Conservation (phyloP, 2,329 filamentous ascomycete species). For the Ophiosphaerella korrae region DNA sequence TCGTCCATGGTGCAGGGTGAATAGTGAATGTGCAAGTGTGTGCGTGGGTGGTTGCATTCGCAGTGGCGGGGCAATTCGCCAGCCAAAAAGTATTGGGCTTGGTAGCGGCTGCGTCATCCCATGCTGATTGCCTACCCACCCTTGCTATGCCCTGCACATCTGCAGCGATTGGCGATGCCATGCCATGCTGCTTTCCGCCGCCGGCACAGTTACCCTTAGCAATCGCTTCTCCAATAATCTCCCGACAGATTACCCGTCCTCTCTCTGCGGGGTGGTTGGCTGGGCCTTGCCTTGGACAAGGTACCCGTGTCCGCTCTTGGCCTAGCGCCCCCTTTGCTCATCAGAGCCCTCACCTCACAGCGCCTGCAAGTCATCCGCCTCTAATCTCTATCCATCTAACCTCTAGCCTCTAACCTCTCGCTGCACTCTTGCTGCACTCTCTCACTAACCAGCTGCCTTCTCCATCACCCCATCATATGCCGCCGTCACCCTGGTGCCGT, state of each 20-base stretch:
- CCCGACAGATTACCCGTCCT: slow-evolving; percentile 28
- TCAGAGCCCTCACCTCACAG: neutral
- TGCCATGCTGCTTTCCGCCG: slow-evolving; percentile 8
- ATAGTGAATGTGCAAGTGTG: neutral
- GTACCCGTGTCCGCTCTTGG: slow-evolving; percentile 1
- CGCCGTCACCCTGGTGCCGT: neutral
- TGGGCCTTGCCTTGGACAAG: slow-evolving; percentile 11
- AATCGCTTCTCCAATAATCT: slow-evolving; percentile 23
- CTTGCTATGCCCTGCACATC: slow-evolving; percentile 3
- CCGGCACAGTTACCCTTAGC: slow-evolving; percentile 12
- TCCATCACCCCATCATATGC: neutral
- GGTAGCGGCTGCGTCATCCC: slow-evolving; percentile 10
- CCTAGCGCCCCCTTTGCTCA: slow-evolving; percentile 8
- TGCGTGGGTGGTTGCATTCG: slow-evolving; percentile 1
- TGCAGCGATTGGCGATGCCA: slow-evolving; percentile 13
- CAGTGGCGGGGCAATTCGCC: slow-evolving; percentile 12
- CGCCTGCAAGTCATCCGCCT: slow-evolving; percentile 17
- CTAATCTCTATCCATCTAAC: neutral
- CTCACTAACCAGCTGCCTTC: neutral
- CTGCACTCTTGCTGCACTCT: neutral
- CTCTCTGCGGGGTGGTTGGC: slow-evolving; percentile 18
- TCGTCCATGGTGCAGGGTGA: slow-evolving; percentile 45
- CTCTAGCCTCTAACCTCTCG: too few relatives aligned
- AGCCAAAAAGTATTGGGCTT: slow-evolving; percentile 10
- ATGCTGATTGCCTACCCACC: neutral